Percentiles rank a stretch among this genome's conserved stretches.
Conservation (phyloP, 2,329 filamentous ascomycete genomes). For the Mycosphaerella sp. region DNA sequence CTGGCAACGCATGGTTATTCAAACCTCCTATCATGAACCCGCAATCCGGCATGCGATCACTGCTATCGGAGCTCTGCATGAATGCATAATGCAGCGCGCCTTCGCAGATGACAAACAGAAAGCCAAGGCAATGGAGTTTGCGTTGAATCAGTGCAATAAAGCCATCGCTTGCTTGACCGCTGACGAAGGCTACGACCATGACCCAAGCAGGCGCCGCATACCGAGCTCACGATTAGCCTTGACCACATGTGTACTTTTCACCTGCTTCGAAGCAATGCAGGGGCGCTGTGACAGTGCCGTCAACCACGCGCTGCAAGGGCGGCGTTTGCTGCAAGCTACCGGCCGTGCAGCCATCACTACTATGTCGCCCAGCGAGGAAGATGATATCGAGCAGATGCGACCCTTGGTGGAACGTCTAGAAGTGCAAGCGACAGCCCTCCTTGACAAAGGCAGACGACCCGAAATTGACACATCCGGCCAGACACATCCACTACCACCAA, state of each 20-base stretch:
- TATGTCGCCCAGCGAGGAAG: slow-evolving; percentile 25
- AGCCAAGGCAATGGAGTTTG: slow-evolving; percentile 31
- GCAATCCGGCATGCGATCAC: slow-evolving; percentile 33
- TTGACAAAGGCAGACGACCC: slow-evolving; percentile 29
- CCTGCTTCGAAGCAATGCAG: slow-evolving; percentile 34
- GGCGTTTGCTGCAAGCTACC: slow-evolving; percentile 27
- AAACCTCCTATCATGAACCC: slow-evolving; percentile 31
- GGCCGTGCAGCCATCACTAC: slow-evolving; percentile 17
- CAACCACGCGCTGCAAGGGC: slow-evolving; percentile 31
- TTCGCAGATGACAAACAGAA: slow-evolving; percentile 30
- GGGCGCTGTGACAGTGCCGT: slow-evolving; percentile 33
- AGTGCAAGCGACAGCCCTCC: slow-evolving; percentile 31
- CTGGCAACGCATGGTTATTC: slow-evolving; percentile 33
- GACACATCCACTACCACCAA: slow-evolving; percentile 25
- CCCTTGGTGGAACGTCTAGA: slow-evolving; percentile 31
- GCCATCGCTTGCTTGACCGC: slow-evolving; percentile 30
- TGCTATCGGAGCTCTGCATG: slow-evolving; percentile 32
- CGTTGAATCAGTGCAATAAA: slow-evolving; percentile 31
- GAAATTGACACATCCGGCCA: slow-evolving; percentile 26
- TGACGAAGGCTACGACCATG: slow-evolving; percentile 17
- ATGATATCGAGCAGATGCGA: slow-evolving; percentile 32
- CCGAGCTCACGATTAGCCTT: slow-evolving; percentile 27
- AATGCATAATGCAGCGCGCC: slow-evolving; percentile 31
- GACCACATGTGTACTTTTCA: slow-evolving; percentile 33
- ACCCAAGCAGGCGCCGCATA: slow-evolving; percentile 16